Percentiles rank a stretch among this genome's conserved stretches.
These are phyloP conservation scores for Entamoeba invadens DNA, from an alignment of 208 protist species.

Conservation along the genomic window DNA sequence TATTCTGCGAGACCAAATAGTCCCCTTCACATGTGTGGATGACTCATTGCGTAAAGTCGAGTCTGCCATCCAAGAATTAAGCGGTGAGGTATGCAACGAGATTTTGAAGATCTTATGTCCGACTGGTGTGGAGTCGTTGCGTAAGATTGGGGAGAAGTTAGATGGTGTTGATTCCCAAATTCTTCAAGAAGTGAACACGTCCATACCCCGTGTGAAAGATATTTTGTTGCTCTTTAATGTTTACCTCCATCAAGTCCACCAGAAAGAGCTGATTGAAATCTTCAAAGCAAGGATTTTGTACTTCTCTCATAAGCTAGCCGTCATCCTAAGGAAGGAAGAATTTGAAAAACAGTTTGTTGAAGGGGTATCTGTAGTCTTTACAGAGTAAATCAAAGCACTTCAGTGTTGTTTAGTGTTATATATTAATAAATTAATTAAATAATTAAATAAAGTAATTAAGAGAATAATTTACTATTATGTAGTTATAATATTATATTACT, in stretches of 20 bases:
- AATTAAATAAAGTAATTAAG: too few species aligned
- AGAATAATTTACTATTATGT: too few species aligned
- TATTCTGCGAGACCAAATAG: not conserved
- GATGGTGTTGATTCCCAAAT: not conserved
- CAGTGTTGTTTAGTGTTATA: too few species aligned
- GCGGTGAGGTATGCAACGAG: not conserved
- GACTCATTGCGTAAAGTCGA: not conserved
- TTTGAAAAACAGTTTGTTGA: not conserved
- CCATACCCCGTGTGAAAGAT: not conserved
- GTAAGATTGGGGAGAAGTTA: not conserved
- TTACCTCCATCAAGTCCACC: not conserved
- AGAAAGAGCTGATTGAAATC: not conserved
- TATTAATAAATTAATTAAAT: too few species aligned
- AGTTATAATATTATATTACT: too few species aligned
- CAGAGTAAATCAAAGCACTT: too few species aligned
- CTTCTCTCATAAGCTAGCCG: not conserved
- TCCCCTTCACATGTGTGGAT: not conserved
- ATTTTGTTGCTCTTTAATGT: not conserved
- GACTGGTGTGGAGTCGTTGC: not conserved
- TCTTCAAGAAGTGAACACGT: not conserved
- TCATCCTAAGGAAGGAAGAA: not conserved
- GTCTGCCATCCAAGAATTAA: not conserved
- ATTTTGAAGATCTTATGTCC: not conserved
- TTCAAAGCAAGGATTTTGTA: not conserved
- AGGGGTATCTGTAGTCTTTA: too few species aligned